Base-by-base conservation (phyloP, 2,329 filamentous ascomycete genomes). In the Diaporthe caulivora region DNA sequence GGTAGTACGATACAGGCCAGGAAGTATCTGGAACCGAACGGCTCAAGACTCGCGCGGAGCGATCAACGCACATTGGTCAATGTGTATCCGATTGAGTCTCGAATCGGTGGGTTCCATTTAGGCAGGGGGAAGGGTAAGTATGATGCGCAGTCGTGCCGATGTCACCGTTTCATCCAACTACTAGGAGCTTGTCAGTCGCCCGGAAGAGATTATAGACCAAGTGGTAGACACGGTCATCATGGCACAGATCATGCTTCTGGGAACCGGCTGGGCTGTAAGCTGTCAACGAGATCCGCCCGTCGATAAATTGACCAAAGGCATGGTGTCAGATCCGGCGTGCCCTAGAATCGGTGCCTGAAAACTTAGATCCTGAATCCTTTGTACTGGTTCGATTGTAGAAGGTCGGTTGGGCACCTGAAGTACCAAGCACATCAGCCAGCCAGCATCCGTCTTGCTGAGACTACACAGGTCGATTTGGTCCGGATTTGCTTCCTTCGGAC, bases 91-190 rank as follows among this genome's bases (percentile, higher is more conserved):
- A 34, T 7, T 49, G 42, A 13, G 24, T 24, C 34, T 49, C 10
- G 21, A 31, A 18, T 26, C 42, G 60, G 26, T 49, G 11, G 42
- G 60, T 34, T 13, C 17, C 42, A 47, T 34, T 31, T 18, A 31
- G 21, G 42, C 29, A 64, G 18, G 17, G 40, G 17, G 31, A 21
- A 18, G 11, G 24, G n/a, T 26, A 34, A 2, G 31, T 47, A 15
- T 64, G 58, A 31, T 29, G 15, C 15, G 18, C 17, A 21, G 18
- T 34, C 11, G 6, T 24, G 44, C 44, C 29, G 40, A 51, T 65
- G 60, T 51, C 7, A 65, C 60, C 44, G 60, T 65, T 34, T 51
- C 60, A 65, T 51, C 29, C 44, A 29, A 18, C 10, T 34, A n/a
- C 8, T 26, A 29, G 60, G 60, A 37, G 29, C 44, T 24, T 37